A percentile compares a stretch with the other conserved stretches of the same genome.
Conservation (phyloP, 495 filamentous ascomycete genomes). For the Hypoxylon subgilvum region DNA sequence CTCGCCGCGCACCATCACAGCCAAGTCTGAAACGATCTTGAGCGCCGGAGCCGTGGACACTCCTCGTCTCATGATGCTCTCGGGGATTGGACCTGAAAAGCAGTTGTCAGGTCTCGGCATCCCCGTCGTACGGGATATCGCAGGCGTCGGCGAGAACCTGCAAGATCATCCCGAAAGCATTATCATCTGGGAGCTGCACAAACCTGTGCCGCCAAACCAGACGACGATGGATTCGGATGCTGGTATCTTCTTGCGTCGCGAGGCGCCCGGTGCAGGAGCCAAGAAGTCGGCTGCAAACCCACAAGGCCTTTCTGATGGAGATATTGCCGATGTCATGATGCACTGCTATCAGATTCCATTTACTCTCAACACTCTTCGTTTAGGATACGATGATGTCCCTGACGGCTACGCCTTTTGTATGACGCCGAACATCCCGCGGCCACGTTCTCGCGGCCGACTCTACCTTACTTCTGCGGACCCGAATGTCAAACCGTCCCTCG, state of each 20-base stretch:
- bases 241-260: conserved; percentile 80
- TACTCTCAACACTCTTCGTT: conserved; percentile 70
- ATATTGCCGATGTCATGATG: conserved; percentile 84
- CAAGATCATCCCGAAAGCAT: conserved; percentile 79
- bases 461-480: conserved; percentile 76
- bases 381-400: conserved; percentile 70
- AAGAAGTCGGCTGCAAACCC: conserved; percentile 53
- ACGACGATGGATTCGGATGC: conserved; percentile 88
- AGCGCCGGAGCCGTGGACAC: conserved; percentile 81
- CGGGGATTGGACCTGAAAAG: conserved; percentile 74
- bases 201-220: conserved; percentile 73
- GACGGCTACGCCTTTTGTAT: conserved; percentile 85
- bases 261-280: conserved; percentile 61
- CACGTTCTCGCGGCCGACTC: conserved; percentile 73
- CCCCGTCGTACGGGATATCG: conserved; percentile 70
- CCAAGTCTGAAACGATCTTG: conserved; percentile 75
- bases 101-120: conserved; percentile 71
- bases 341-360: conserved; percentile 91
- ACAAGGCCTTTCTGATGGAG: conserved; percentile 60
- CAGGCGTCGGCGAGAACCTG: conserved; percentile 82
- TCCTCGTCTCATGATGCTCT: conserved; percentile 73
- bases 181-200: conserved; percentile 85
- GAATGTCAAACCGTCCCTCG: conserved; percentile 75
- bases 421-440: conserved; percentile 87
- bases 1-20: conserved; percentile 61